Evolutionary conservation across 768 basidiomycete genomes (phyloP), one percentile per base, ranked within the genome.

Genomic region (Pleurotus tuoliensis): DNA sequence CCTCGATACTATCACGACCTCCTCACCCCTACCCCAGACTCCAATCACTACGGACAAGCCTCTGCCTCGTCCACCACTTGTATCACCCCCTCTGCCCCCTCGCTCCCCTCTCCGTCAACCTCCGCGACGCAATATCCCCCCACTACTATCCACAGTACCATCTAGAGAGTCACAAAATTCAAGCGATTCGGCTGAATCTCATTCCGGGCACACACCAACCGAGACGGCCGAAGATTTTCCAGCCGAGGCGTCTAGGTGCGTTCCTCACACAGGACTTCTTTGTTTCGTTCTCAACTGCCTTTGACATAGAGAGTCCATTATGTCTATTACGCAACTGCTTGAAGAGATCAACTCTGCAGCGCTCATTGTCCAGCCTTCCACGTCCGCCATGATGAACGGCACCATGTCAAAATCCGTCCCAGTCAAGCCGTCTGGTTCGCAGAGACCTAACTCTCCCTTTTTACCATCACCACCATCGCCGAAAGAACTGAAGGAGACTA

Each of bases 81-180:
- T 50, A 41, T 51, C 63, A 46, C 64, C 65, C 20, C 58, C 61
- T 34, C 16, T 62, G 27, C 67, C 67, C 37, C 57, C 61, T 44
- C 64, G 67, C 25, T 68, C 67, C 12, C 67, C 67, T 3, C 62
- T 67, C 16, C 55, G 67, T 40, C 65, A 64, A 37, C 61, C 67
- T 16, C 61, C 66, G 44, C 56, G 48, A 52, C 56, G 48, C 46
- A 41, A 30, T 55, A 45, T 38, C 56, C 56, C 47, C 39, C 34
- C 45, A 51, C 56, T 25, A 27, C 59, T 47, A 72, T 68, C 18
- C 63, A 51, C 57, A 38, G 34, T 55, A 7, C 55, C 44, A 18
- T 54, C 44, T n/a, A 12, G 38, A 49, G 46, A 40, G 20, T 30
- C 56, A 13, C 41, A 56, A 39, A 39, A 52, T 4, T 52, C 51